A percentile compares a stretch with the other conserved stretches of the same genome.
phyloP scores from a whole-genome alignment of 2,329 filamentous ascomycete species.

The Fusarium sp. region DNA sequence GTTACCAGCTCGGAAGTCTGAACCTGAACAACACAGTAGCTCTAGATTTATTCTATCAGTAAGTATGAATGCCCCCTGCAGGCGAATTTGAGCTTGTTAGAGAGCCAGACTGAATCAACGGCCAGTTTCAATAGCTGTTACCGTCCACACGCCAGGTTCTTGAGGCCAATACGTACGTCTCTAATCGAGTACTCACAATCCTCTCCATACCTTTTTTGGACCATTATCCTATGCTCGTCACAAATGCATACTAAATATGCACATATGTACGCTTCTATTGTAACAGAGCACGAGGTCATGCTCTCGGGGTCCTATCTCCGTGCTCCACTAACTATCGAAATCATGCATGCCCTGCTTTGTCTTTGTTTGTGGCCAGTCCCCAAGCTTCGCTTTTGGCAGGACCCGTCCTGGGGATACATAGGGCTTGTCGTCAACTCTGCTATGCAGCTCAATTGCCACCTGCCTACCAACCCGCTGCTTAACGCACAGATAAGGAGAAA shows the following conservation, averaged over 20 bases:
- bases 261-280: neutral
- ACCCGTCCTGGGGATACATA: neutral
- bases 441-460: neutral
- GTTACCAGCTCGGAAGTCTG: neutral
- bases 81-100: neutral
- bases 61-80: accelerated
- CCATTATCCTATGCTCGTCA: neutral
- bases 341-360: neutral
- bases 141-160: neutral
- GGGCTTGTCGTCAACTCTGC: neutral
- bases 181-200: neutral
- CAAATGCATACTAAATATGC: neutral
- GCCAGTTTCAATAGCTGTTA: neutral
- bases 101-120: neutral
- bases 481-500: neutral
- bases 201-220: neutral
- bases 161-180: neutral
- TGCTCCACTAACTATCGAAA: neutral
- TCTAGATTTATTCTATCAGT: neutral
- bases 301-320: neutral
- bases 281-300: neutral
- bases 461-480: neutral
- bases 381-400: neutral
- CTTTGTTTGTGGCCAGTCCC: neutral
- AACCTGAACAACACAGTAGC: neutral